These are phyloP conservation scores for Chaetomiaceae sp. DNA, from an alignment of 2,329 filamentous ascomycete species.

Conservation along the genomic window DNA sequence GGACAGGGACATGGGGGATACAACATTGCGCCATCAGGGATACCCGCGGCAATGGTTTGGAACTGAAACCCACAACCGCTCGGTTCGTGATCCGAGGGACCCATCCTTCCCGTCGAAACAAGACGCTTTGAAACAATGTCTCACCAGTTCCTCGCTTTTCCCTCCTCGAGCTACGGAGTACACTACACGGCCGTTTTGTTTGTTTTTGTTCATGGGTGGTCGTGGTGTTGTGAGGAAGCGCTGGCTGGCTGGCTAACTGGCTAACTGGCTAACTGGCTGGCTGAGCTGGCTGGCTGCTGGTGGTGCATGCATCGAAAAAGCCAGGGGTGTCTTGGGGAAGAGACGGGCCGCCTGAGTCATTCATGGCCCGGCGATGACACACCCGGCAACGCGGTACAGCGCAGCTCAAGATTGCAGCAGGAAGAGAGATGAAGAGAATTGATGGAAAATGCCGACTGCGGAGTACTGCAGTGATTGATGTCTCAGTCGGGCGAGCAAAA, in stretches of 20 bases:
- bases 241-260: neutral
- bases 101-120: neutral
- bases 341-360: neutral
- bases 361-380: neutral
- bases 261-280: too few relatives aligned
- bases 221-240: neutral
- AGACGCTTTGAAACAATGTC: conserved; percentile 8
- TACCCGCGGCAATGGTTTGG: neutral
- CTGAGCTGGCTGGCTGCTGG: too few relatives aligned
- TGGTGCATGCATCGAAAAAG: neutral
- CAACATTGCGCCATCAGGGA: neutral
- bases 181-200: neutral
- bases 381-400: neutral
- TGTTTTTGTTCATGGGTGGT: neutral
- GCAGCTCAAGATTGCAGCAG: too few relatives aligned
- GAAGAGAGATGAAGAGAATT: too few relatives aligned
- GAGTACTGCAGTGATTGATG: too few relatives aligned
- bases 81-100: conserved; percentile 8
- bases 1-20: neutral
- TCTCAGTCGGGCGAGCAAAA: too few relatives aligned
- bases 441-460: too few relatives aligned
- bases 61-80: neutral
- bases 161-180: too few relatives aligned
- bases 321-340: neutral
- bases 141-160: too few relatives aligned